A percentile compares a stretch with the other conserved stretches of the same genome.
These are phyloP conservation scores for Jaltomata sinuosa DNA, from an alignment of 257 asterid species.

Conservation along the genomic window DNA sequence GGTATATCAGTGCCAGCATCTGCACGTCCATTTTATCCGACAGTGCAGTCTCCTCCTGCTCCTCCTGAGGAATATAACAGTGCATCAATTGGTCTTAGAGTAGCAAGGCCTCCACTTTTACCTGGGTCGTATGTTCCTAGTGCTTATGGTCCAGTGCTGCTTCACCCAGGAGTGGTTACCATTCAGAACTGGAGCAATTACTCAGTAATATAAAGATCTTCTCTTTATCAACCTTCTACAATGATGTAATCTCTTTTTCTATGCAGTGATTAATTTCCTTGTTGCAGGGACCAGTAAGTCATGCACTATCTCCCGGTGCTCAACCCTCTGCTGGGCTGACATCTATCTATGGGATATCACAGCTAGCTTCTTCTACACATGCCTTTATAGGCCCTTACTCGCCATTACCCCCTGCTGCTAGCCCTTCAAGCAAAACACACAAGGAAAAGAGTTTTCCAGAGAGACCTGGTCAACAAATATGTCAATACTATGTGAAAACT, in stretches of 20 bases:
- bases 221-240: neutral
- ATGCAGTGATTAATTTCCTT: conserved; percentile 10
- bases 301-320: conserved; percentile 56
- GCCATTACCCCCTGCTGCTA: conserved; percentile 35
- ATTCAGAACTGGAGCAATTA: conserved; percentile 73
- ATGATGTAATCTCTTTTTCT: neutral
- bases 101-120: conserved; percentile 60
- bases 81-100: conserved; percentile 37
- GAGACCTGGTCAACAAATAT: conserved; percentile 68
- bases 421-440: conserved; percentile 25
- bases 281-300: conserved; percentile 59
- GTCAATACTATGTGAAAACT: conserved; percentile 74
- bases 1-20: conserved; percentile 50
- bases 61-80: conserved; percentile 47
- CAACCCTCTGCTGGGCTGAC: conserved; percentile 45
- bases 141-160: conserved; percentile 70
- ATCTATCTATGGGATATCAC: conserved; percentile 51
- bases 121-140: conserved; percentile 64
- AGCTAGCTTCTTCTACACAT: conserved; percentile 45
- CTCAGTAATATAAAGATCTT: conserved; percentile 29
- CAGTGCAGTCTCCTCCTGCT: conserved; percentile 67
- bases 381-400: conserved; percentile 44
- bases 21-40: conserved; percentile 87
- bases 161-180: conserved; percentile 65
- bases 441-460: conserved; percentile 61